Conservation (phyloP, 306 rosid species). For the Lotus japonicus region DNA sequence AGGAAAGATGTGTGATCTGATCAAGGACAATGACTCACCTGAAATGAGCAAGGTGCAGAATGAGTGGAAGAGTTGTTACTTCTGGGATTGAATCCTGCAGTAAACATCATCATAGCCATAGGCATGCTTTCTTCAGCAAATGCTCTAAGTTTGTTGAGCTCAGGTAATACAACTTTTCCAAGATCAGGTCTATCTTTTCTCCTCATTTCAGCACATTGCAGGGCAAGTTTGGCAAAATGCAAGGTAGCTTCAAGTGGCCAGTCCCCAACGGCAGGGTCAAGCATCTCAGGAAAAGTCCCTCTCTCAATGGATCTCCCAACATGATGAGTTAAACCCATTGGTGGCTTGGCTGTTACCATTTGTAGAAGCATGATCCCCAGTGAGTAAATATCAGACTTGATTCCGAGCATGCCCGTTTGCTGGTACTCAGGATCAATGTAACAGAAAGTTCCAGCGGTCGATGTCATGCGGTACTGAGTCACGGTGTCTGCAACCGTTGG, state of each 20-base stretch:
- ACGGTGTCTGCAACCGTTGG: slow-evolving; percentile 63
- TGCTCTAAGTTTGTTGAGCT: slow-evolving; percentile 56
- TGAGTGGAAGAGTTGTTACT: neutral
- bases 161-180: slow-evolving; percentile 65
- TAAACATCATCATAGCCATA: slow-evolving; percentile 28
- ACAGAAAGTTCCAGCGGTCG: slow-evolving; percentile 91
- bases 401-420: slow-evolving; percentile 87
- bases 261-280: slow-evolving; percentile 66
- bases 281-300: slow-evolving; percentile 60
- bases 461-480: slow-evolving; percentile 85
- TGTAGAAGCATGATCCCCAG: slow-evolving; percentile 84
- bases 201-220: slow-evolving; percentile 86
- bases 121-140: slow-evolving; percentile 53
- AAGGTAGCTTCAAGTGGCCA: slow-evolving; percentile 76
- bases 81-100: slow-evolving; percentile 2
- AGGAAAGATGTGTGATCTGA: neutral
- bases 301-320: slow-evolving; percentile 54
- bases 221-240: slow-evolving; percentile 54
- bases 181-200: slow-evolving; percentile 87
- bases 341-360: slow-evolving; percentile 66
- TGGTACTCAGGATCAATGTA: slow-evolving; percentile 97
- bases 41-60: slow-evolving; percentile 19
- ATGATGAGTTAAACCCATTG: slow-evolving; percentile 84
- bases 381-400: slow-evolving; percentile 87
- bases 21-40: slow-evolving; percentile 25